phyloP scores from a whole-genome alignment of 768 basidiomycete species.

The Phanerochaete sordida region DNA sequence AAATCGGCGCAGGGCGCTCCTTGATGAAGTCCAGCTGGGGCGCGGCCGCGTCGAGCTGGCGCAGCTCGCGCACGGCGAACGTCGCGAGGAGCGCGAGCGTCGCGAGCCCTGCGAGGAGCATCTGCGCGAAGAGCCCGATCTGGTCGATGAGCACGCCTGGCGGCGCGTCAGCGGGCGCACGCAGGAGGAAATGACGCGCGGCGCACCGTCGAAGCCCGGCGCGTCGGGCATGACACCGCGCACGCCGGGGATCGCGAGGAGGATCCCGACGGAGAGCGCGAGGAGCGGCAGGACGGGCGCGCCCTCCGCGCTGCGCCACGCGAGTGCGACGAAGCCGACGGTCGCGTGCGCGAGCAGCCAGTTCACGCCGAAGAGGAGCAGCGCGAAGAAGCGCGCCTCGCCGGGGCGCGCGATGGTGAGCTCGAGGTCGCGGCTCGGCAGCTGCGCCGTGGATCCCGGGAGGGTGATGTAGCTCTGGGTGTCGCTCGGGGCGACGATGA shows the following conservation, averaged over 20 bases:
- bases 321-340: conserved; percentile 42
- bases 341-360: conserved; percentile 57
- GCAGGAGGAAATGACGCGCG: no score
- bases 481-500: conserved; percentile 39
- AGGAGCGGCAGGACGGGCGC: conserved; percentile 34
- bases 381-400: conserved; percentile 39
- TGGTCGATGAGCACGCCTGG: conserved; percentile 7
- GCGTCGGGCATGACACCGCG: conserved; percentile 56
- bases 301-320: conserved; percentile 31
- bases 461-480: conserved; percentile 29
- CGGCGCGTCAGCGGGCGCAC: no score
- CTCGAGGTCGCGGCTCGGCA: conserved; percentile 41
- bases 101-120: conserved; percentile 43
- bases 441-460: conserved; percentile 16
- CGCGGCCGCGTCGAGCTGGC: background rate
- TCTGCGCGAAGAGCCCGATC: conserved; percentile 59
- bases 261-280: conserved; percentile 35
- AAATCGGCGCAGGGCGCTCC: conserved; percentile 17
- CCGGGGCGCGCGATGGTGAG: conserved; percentile 42
- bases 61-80: conserved; percentile 38
- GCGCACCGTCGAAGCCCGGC: conserved; percentile 43
- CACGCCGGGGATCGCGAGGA: conserved; percentile 47
- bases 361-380: conserved; percentile 43
- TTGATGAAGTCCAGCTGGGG: conserved; percentile 7
- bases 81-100: conserved; percentile 40